phyloP scores from a whole-genome alignment of 768 basidiomycete species.

The Termitomyces sp. region DNA sequence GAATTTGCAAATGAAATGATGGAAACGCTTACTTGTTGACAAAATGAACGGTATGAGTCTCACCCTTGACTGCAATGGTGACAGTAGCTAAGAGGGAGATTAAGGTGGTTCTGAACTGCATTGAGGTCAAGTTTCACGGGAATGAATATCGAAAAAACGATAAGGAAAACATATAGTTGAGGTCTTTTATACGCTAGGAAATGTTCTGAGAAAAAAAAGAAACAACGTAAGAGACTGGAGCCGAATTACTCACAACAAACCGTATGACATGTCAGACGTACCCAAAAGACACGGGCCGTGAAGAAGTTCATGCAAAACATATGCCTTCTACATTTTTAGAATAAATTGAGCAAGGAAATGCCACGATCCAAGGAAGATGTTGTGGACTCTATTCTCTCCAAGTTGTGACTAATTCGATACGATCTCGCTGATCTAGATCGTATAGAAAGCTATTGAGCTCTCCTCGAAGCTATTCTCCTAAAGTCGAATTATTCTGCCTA shows the following conservation, averaged over 20 bases:
- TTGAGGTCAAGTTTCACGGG: background rate
- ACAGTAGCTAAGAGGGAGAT: conserved; percentile 14
- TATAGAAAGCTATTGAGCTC: background rate
- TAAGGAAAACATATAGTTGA: background rate
- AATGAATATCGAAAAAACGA: background rate
- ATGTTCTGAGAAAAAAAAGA: background rate
- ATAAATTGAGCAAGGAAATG: background rate
- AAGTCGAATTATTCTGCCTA: background rate
- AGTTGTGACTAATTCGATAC: background rate
- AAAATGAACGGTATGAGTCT: conserved; percentile 31
- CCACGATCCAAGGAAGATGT: background rate
- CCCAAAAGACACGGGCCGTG: background rate
- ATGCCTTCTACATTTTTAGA: too few species aligned
- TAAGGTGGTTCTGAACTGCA: conserved; percentile 11
- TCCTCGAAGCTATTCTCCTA: background rate
- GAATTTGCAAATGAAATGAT: background rate
- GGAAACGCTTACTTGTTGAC: conserved; percentile 20
- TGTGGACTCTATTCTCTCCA: background rate
- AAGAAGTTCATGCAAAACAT: background rate
- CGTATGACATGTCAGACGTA: background rate
- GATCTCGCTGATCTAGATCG: background rate
- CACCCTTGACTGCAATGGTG: conserved; percentile 19
- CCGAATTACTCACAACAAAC: background rate
- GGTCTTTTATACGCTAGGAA: background rate
- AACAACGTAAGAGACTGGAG: background rate